Conservation (phyloP, 1,284 basidiomycete genomes). For the Nidula niveotomentosa region DNA sequence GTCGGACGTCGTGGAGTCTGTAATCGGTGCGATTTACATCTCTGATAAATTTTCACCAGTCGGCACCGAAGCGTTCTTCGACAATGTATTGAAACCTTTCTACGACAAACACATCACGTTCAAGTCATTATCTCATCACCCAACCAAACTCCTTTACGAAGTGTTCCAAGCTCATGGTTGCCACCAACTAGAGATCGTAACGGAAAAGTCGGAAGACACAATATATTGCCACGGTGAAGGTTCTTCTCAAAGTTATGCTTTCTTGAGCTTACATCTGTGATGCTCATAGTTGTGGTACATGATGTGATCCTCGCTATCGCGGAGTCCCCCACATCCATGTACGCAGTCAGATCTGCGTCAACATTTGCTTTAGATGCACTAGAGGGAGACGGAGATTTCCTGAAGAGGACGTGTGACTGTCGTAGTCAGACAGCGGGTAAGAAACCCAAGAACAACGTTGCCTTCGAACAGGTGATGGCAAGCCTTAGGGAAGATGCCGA, state of each 20-base stretch:
- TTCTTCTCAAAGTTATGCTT: slow-evolving; percentile 6
- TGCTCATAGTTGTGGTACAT: slow-evolving; percentile 59
- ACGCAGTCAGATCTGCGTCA: slow-evolving; percentile 60
- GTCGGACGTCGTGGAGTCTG: slow-evolving; percentile 76
- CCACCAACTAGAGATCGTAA: slow-evolving; percentile 57
- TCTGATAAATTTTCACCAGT: slow-evolving; percentile 66
- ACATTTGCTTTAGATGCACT: slow-evolving; percentile 63
- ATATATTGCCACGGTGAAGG: slow-evolving; percentile 45
- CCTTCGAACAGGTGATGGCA: slow-evolving; percentile 24
- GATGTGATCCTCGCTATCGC: slow-evolving; percentile 60
- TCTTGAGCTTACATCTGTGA: slow-evolving; percentile 3
- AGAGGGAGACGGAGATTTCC: slow-evolving; percentile 59
- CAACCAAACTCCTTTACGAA: slow-evolving; percentile 72
- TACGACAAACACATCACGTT: slow-evolving; percentile 71
- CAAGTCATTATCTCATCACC: slow-evolving; percentile 69
- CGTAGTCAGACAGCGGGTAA: slow-evolving; percentile 27
- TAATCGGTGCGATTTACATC: slow-evolving; percentile 73
- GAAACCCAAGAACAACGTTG: slow-evolving; percentile 30
- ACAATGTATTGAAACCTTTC: slow-evolving; percentile 68
- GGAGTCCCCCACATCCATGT: slow-evolving; percentile 42
- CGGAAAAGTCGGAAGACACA: slow-evolving; percentile 37
- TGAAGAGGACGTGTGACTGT: slow-evolving; percentile 67
- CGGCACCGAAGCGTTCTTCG: slow-evolving; percentile 64
- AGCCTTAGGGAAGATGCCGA: too few species aligned
- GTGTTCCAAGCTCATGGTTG: slow-evolving; percentile 69